Percentiles rank a stretch among this genome's conserved stretches.
Evolutionary conservation across 495 filamentous ascomycete species (phyloP).

Genomic region (Penicillium bovifimosum): DNA sequence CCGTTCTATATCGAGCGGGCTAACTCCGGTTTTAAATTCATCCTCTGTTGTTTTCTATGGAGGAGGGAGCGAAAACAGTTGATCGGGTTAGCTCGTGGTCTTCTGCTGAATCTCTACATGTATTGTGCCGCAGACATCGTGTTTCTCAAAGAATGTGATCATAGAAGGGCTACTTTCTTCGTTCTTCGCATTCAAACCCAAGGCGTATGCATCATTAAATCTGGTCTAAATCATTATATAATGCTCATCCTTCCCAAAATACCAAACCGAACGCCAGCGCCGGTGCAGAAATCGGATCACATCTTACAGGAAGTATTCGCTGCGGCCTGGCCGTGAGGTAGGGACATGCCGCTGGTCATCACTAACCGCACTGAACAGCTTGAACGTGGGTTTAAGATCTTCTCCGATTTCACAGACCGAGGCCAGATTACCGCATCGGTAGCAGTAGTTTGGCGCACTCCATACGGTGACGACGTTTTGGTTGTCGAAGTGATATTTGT

Average conservation of each 20-base stretch:
- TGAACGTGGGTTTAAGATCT: constrained; percentile 81
- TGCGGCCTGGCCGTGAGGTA: constrained; percentile 68
- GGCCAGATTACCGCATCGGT: constrained; percentile 94
- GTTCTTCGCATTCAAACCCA: not conserved
- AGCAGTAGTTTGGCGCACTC: constrained; percentile 99
- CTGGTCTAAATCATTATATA: constrained; percentile 38
- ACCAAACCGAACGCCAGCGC: constrained; percentile 36
- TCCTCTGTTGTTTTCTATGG: too few species aligned
- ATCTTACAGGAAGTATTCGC: constrained; percentile 90
- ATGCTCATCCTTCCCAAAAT: constrained; percentile 22
- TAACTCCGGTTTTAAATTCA: not conserved
- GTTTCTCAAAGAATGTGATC: too few species aligned
- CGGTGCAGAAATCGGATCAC: constrained; percentile 30
- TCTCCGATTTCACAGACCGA: constrained; percentile 92
- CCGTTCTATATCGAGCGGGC: not conserved
- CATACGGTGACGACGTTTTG: constrained; percentile 99
- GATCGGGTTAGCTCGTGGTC: too few species aligned
- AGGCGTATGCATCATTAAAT: constrained; percentile 26
- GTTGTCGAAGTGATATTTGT: constrained; percentile 94
- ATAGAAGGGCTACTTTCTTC: not conserved
- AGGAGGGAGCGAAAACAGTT: too few species aligned
- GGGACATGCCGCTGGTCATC: constrained; percentile 88
- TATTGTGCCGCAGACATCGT: too few species aligned
- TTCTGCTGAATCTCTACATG: too few species aligned
- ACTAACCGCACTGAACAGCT: constrained; percentile 89